Base-by-base conservation (phyloP, 306 rosid genomes). In the Rosa lucieae region DNA sequence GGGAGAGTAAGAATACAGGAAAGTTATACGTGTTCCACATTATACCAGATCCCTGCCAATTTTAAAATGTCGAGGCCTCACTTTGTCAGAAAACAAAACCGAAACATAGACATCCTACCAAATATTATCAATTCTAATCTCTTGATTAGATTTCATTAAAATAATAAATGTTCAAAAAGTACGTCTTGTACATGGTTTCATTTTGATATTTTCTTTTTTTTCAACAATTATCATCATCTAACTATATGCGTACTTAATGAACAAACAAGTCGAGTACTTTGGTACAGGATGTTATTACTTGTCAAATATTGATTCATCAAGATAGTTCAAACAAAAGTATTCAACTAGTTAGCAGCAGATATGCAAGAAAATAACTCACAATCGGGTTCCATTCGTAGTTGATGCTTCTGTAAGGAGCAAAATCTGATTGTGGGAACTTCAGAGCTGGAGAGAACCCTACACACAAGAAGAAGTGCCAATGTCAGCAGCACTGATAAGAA, bases 391-490 rank as follows among this genome's bases (percentile, higher is more conserved):
- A 94, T 71, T 90, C 87, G 53, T 92, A 86, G 89, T 87, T 81
- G 77, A 71, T 79, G 77, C 82, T 85, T 74, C 70, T 77, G 82
- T 94, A 92, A 78, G 94, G 91, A 80, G 97, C 82, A 74, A 89
- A 94, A 78, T 87, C 86, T 77, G 86, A 90, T 85, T 84, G 98
- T 15, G 98, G 98, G 85, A 92, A 94, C 90, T 88, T 94, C 35
- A 55, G 80, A 68, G 91, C 93, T 0, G 97, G 98, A 86, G 97
- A 94, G 80, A 92, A 92, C 74, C 93, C 98, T 94, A 86, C 84
- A 82, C 23, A 14, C 46, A 72, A 81, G 79, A 73, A 76, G 70
- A 73, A 74, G 79, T 5, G 69, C 58, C 82, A 84, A 23, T 7
- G 56, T 71, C 70, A 85, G 85, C 78, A 80, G 67, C 78, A 77